These are phyloP conservation scores for Malus fusca DNA, from an alignment of 306 rosid species.

Conservation along the genomic window DNA sequence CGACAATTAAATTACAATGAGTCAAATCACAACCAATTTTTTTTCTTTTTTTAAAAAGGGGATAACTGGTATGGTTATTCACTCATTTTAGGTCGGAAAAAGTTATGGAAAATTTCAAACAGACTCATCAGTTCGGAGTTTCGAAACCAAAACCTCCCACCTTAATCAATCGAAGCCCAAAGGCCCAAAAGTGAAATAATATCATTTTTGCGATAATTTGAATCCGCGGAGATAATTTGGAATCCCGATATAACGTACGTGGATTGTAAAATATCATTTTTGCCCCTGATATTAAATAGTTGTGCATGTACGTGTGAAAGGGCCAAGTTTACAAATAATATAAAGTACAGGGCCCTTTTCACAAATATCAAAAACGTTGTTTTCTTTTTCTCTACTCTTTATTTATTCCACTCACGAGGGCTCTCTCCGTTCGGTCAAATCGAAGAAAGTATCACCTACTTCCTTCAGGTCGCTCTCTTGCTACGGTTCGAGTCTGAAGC, in stretches of 20 bases:
- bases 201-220: too few species aligned
- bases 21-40: too few species aligned
- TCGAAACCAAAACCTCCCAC: too few species aligned
- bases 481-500: constrained; percentile 36
- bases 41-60: rapidly evolving
- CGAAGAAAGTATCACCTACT: constrained; percentile 3
- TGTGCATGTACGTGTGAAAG: neutral
- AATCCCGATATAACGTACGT: neutral
- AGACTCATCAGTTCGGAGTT: too few species aligned
- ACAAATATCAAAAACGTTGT: constrained; percentile 1
- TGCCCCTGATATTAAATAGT: too few species aligned
- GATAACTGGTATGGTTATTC: too few species aligned
- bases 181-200: neutral
- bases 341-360: constrained; percentile 6
- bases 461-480: neutral
- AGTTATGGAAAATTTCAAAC: rapidly evolving
- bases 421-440: constrained; percentile 16
- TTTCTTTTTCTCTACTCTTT: neutral
- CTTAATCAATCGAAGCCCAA: neutral
- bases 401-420: neutral
- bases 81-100: rapidly evolving
- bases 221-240: neutral
- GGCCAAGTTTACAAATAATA: neutral
- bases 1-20: too few species aligned
- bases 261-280: neutral